Evolutionary conservation across 1,139 yeast species (phyloP).

Genomic region (Zygosaccharomyces sapae): DNA sequence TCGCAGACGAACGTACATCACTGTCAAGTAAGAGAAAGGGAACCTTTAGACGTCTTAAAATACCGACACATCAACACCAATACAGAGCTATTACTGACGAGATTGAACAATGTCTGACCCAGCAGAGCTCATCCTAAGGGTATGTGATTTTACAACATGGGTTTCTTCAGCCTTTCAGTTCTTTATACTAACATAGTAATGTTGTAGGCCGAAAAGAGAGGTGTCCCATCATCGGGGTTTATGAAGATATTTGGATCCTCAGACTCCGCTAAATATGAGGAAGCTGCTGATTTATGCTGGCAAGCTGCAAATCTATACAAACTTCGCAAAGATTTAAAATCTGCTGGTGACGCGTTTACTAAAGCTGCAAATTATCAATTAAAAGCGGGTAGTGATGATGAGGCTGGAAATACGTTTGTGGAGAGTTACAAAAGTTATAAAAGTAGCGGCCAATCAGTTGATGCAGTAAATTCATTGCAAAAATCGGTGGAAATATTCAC

Average conservation of each 20-base stretch:
- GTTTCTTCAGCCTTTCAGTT: neutral
- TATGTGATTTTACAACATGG: conserved; percentile 8
- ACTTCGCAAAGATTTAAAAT: conserved; percentile 59
- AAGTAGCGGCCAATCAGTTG: conserved; percentile 61
- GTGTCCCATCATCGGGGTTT: conserved; percentile 71
- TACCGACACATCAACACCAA: neutral
- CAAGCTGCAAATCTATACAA: conserved; percentile 90
- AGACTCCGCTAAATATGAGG: conserved; percentile 66
- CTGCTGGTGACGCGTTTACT: conserved; percentile 80
- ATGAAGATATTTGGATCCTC: conserved; percentile 71
- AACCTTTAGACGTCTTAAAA: neutral
- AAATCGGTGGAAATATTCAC: conserved; percentile 82
- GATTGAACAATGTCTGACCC: conserved; percentile 26
- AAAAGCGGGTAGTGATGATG: conserved; percentile 75
- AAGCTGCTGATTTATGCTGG: conserved; percentile 82
- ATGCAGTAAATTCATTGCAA: conserved; percentile 72
- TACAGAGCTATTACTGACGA: neutral
- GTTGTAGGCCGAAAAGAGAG: conserved; percentile 59
- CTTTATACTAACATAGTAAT: conserved; percentile 10
- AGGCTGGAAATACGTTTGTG: conserved; percentile 83
- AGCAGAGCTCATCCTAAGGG: conserved; percentile 23
- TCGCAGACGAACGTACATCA: neutral
- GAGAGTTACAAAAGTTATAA: conserved; percentile 90
- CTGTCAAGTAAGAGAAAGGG: neutral
- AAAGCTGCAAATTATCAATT: conserved; percentile 80